Base-by-base conservation (phyloP, 2,329 filamentous ascomycete genomes). In the Neoscytalidium dimidiatum region DNA sequence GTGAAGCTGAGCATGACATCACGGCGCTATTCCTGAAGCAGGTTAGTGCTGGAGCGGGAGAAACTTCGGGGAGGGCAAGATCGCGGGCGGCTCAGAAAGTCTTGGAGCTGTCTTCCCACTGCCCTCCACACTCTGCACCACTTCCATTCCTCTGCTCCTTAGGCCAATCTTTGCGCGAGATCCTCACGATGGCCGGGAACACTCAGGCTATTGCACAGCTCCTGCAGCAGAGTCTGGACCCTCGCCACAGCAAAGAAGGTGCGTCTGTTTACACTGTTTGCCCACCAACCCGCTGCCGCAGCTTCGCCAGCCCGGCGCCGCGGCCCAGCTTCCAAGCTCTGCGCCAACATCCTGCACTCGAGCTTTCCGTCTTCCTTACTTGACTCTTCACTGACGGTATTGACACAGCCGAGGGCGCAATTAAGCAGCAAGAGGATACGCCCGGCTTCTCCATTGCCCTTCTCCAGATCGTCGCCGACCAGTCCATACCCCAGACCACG, bases 211-310 rank as follows among this genome's bases (percentile, higher is more conserved):
- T 97, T 78, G 90, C 92, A 68, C 88, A 92, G 84, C 86, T 98
- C 78, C 88, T 99, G 69, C 87, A 96, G 79, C 92, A 92, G 73
- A 98, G 93, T 73, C 86, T 98, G 73, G 92, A 97, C 80, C 92
- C 92, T 19, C 83, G 86, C 68, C 89, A 94, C 79, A 92, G 94
- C 79, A 94, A 92, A 79, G 90, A 96, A 89, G 94, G 94, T 94
- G 82, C 69, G 82, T 76, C 66, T 68, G 66, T 71, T 71, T 69
- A 71, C 68, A 69, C 74, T 66, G 62, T 57, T 61, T 41, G 63
- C 49, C 26, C 31, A 29, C 41, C n/a, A 35, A 26, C 17, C 51
- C 35, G 19, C 43, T 26, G 23, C 29, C 62, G 11, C 43, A 65
- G 61, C 58, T 61, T 38, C 38, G 29, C 46, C 51, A 35, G 44